phyloP scores from a whole-genome alignment of 192 early-diverging fungal species.

The Endogone sp. region DNA sequence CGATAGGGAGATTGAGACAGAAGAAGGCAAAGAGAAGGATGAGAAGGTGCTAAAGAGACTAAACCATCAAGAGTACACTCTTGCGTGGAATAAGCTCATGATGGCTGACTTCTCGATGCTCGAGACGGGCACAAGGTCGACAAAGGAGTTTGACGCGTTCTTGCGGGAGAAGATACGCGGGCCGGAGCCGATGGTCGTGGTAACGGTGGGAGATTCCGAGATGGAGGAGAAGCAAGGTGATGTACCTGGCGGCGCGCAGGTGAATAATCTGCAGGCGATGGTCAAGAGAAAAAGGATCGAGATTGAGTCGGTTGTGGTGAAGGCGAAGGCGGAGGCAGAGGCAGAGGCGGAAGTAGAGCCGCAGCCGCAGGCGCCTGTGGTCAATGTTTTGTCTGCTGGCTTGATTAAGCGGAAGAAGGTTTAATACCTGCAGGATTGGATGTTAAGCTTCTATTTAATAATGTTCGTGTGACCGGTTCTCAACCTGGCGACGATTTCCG shows the following conservation, averaged over 20 bases:
- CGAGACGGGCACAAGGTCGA: background rate
- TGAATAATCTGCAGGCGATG: background rate
- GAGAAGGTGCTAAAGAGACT: background rate
- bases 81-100: constrained; percentile 1
- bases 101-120: background rate
- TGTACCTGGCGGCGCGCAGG: background rate
- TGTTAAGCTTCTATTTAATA: too few species aligned
- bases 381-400: constrained; percentile 10
- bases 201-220: background rate
- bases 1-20: background rate
- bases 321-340: too few species aligned
- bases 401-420: constrained; percentile 12
- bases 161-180: background rate
- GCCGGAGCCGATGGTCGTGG: background rate
- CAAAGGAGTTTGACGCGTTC: background rate
- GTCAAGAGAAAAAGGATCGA: background rate
- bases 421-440: too few species aligned
- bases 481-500: too few species aligned
- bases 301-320: too few species aligned
- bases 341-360: too few species aligned
- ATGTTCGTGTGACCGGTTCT: too few species aligned
- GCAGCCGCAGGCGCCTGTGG: background rate
- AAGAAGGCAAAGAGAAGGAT: background rate
- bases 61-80: background rate
- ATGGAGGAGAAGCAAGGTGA: background rate